Evolutionary conservation across 768 basidiomycete species (phyloP).

Genomic region (Scleroderma bovista): DNA sequence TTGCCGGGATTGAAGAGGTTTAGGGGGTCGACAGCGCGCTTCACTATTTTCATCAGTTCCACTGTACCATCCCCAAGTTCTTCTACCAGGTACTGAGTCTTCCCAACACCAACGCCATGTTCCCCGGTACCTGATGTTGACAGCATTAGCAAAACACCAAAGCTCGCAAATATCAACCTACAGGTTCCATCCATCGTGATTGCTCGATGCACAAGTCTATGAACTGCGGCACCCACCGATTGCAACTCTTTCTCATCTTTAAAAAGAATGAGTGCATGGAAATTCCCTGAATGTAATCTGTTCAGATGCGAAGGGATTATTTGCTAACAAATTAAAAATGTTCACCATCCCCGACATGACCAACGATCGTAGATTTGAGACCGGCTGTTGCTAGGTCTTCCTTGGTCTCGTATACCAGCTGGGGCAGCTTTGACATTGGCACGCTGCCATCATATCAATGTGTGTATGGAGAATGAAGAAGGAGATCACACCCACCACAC

Average conservation of each 20-base stretch:
- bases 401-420: constrained; percentile 73
- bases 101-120: constrained; percentile 85
- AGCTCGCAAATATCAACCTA: constrained; percentile 26
- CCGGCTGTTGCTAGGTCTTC: constrained; percentile 61
- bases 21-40: constrained; percentile 70
- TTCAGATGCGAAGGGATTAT: neutral
- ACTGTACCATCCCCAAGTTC: constrained; percentile 84
- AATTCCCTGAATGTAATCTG: constrained; percentile 33
- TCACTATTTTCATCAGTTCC: constrained; percentile 81
- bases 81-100: constrained; percentile 74
- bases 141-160: neutral
- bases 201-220: constrained; percentile 67
- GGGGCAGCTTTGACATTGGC: constrained; percentile 62
- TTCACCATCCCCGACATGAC: constrained; percentile 75
- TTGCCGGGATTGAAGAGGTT: constrained; percentile 88
- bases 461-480: neutral
- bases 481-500: constrained; percentile 56
- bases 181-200: constrained; percentile 74
- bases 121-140: constrained; percentile 66
- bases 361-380: constrained; percentile 65
- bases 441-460: constrained; percentile 37
- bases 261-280: constrained; percentile 50
- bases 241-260: constrained; percentile 52
- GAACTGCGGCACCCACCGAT: constrained; percentile 52
- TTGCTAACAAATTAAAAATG: constrained; percentile 22